These are phyloP conservation scores for Mortierella alpina DNA, from an alignment of 192 early-diverging fungal species.

Conservation along the genomic window DNA sequence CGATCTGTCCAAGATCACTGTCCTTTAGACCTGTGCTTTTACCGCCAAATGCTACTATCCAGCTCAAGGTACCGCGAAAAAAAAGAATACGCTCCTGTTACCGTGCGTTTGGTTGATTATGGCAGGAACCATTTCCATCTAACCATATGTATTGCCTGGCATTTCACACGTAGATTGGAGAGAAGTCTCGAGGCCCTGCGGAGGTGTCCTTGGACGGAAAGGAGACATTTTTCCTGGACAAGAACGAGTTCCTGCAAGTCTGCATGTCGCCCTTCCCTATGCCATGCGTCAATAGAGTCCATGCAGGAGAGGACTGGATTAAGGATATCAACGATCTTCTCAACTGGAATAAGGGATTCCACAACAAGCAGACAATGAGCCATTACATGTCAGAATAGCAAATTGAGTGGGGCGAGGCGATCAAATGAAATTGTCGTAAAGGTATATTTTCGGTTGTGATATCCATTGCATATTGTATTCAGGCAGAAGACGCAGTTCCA, in stretches of 20 bases:
- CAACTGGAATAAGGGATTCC: constrained; percentile 89
- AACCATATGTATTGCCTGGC: not conserved
- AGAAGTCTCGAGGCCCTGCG: constrained; percentile 68
- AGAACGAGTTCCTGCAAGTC: constrained; percentile 75
- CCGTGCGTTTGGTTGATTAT: not conserved
- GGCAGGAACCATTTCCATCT: not conserved
- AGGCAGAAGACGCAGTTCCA: constrained; percentile 10
- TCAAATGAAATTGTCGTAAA: not conserved
- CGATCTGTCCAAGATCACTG: constrained; percentile 86
- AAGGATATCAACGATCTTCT: constrained; percentile 87
- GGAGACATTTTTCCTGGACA: constrained; percentile 74
- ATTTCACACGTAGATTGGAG: constrained; percentile 59
- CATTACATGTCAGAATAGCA: constrained; percentile 51
- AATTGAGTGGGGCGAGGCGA: not conserved
- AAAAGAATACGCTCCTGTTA: not conserved
- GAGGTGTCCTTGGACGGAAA: constrained; percentile 85
- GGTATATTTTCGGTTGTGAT: not conserved
- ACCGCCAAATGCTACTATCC: constrained; percentile 73
- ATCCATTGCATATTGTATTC: not conserved
- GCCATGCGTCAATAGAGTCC: constrained; percentile 77
- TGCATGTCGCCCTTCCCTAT: constrained; percentile 79
- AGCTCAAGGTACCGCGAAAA: constrained; percentile 61
- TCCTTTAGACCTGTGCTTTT: constrained; percentile 87
- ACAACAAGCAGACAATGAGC: constrained; percentile 56
- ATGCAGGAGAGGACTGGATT: constrained; percentile 79